Base-by-base conservation (phyloP, 805 yeast genomes). In the Kluyveromyces wickerhamii region DNA sequence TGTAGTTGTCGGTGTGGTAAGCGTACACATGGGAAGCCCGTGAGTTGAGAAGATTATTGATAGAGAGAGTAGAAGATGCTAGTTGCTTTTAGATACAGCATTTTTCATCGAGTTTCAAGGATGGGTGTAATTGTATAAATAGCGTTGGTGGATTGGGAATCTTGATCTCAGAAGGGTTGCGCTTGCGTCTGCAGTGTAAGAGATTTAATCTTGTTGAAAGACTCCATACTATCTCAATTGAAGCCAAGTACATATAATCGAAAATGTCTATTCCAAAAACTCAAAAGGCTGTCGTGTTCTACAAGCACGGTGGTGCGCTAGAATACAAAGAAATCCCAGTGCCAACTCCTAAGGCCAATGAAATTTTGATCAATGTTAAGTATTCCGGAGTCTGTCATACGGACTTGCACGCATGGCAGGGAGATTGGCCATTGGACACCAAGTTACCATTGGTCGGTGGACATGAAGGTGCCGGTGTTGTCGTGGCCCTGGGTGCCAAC, bases 301-400 rank as follows among this genome's bases (percentile, higher is more conserved):
- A 77, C 57, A 72, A 67, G 53, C 63, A 67, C 63, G 74, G 76
- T 44, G 85, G 87, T 48, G 70, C 72, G 38, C 63, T 82, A 46
- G 59, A 63, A 43, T 79, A 77, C 70, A 72, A 71, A 55, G 87
- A 83, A 50, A 74, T 82, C 43, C 81, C 87, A 34, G 89, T 85
- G 37, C 94, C 94, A 49, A 62, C 57, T 30, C 94, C 94, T 49
- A 79, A 72, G 55, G 65, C 84, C 38, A 78, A 77, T 55, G 88
- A 86, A 63, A 69, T 85, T 48, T 70, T 86, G 57, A 69, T 86
- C 64, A 77, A 86, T 60, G 77, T 86, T 62, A 77, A 76, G 65
- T 85, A 79, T 70, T 76, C 94, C 16, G 95, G 95, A 62, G 94
- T 85, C 38, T 85, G 95, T 65, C 95, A 87, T 70, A 84, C 95